Evolutionary conservation across 75 land plant genomes (phyloP), one percentile per base, ranked within the genome.

Genomic region (Sequoia sempervirens): DNA sequence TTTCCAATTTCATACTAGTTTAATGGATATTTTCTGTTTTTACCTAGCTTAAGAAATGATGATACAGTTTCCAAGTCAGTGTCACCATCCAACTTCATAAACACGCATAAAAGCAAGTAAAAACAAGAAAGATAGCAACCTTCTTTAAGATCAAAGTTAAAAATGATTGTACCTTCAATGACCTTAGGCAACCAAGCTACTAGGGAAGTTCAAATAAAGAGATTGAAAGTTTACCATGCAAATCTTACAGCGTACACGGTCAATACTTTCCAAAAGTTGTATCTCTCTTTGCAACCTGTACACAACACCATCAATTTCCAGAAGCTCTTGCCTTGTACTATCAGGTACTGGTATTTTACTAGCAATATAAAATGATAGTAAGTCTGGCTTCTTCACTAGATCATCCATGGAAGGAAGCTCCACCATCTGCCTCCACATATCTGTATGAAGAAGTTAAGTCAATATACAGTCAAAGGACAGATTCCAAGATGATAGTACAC

Each of bases 311-410:
- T 96, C 94, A 36, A 94, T 93, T 79, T 98, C 99, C 52, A 98
- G 84, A 78, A 98, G 94, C 89, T 96, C 98, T 86, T 98, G 98
- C 74, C 94, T 91, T 66, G 88, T 91, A 40, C 92, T 87, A 85
- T 92, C 98, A 79, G 94, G 95, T 3, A 93, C 86, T 28, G 99
- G 99, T 83, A 98, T 93, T 84, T 92, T 93, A 86, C 98, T 96
- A 6, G 91, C 99, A 86, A 98, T 92, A 86, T 93, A 86, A 83
- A 95, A 98, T 12, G 99, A 98, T 38, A 98, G 81, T 30, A 90
- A 37, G 76, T 85, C 96, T 23, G 99, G 99, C 37, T 89, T 93
- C 36, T 75, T 90, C 82, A 90, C 88, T 84, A 92, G 64, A 28
- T 82, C 91, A 85, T 96, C 96, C 90, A 96, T 89, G 83, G 81